Evolutionary conservation across 805 yeast species (phyloP), one percentile per base, ranked within the genome.

Genomic region (Novakomyces olei): DNA sequence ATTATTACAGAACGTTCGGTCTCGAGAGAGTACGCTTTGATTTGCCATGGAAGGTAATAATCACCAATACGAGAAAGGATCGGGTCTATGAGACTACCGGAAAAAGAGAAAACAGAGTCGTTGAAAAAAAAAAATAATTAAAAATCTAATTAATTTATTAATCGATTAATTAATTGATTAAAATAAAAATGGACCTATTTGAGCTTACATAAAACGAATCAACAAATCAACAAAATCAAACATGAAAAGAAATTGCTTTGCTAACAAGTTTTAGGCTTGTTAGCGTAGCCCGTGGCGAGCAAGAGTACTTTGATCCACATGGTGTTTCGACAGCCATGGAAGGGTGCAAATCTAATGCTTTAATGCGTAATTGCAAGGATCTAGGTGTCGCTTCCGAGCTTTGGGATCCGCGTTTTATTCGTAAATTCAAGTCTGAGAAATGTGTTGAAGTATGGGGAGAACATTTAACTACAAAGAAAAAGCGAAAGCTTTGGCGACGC

Each of bases 361-460:
- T 88, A 50, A 85, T 88, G 96, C 67, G 98, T 50, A 83, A 96
- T 47, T 88, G 98, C 54, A 88, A 88, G 51, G 98, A 88, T 54
- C 61, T 88, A 45, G 96, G 96, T 4, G 75, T 88, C 41, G 98
- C 95, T 1, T 76, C 92, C 36, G 98, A 88, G 48, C 61, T 88
- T 32, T 88, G 98, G 98, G 98, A 88, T 50, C 98, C 98, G 2
- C 58, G 69, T 27, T 88, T 85, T 44, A 81, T 88, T 39, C 65
- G 77, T 42, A 44, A 48, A 29, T 76, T 72, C 54, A 77, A 76
- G 49, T 59, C 57, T 38, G 51, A 61, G 36, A 46, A 65, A 41
- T 80, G 95, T 51, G 83, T 74, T 36, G 81, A 79, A 42, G 68
- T 72, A 38, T 80, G 77, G 53, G 92, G 74, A 14, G 93, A 81